Evolutionary conservation across 768 basidiomycete species (phyloP).

Genomic region (Thelephora ganbajun): DNA sequence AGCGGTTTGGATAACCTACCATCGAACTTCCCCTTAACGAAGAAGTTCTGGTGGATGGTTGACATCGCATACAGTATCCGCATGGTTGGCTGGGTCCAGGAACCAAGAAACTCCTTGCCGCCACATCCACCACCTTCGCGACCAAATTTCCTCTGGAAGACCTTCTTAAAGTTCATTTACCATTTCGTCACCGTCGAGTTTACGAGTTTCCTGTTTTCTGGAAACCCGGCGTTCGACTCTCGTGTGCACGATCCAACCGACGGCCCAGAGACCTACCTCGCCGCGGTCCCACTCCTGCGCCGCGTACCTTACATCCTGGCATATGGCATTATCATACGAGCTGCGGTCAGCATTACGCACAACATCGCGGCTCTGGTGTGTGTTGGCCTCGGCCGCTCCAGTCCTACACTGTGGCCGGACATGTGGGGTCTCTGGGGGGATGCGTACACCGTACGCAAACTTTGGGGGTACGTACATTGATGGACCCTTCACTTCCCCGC

Average conservation of each 20-base stretch:
- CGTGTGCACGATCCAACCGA: neutral
- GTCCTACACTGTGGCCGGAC: conserved; percentile 26
- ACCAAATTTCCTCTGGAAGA: neutral
- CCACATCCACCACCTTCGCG: neutral
- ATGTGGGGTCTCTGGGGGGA: conserved; percentile 20
- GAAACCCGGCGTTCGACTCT: neutral
- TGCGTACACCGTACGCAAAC: conserved; percentile 23
- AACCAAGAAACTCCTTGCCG: neutral
- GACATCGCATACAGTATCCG: neutral
- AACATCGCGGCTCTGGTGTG: neutral
- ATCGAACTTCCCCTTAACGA: neutral
- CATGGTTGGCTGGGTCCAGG: neutral
- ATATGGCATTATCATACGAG: neutral
- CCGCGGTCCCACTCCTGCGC: neutral
- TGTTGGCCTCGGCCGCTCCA: conserved; percentile 10
- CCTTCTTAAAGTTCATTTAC: neutral
- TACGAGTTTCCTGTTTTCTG: neutral
- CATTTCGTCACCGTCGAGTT: neutral
- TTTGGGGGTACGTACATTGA: conserved; percentile 25
- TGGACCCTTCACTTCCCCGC: neutral
- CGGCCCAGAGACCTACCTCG: neutral
- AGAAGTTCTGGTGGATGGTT: neutral
- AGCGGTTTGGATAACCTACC: neutral
- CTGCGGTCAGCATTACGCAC: neutral
- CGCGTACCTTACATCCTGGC: neutral